These are phyloP conservation scores for Fusarium devonianum DNA, from an alignment of 2,329 filamentous ascomycete species.

Conservation along the genomic window DNA sequence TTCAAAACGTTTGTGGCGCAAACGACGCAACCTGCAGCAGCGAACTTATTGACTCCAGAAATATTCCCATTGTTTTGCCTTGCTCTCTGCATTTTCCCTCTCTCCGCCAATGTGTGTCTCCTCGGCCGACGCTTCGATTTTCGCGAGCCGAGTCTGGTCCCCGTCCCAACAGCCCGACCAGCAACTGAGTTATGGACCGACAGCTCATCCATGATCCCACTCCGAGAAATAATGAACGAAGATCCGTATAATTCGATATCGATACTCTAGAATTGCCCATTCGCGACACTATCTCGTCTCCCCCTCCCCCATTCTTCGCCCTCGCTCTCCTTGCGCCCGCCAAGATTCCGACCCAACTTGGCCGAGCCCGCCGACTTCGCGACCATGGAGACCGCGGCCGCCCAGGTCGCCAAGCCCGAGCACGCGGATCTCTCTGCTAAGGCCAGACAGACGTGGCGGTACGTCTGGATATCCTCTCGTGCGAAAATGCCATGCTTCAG, in stretches of 20 bases:
- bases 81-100: slow-evolving; percentile 5
- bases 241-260: slow-evolving; percentile 39
- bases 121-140: slow-evolving; percentile 46
- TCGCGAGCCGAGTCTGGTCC: slow-evolving; percentile 47
- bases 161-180: slow-evolving; percentile 35
- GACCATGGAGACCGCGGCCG: slow-evolving; percentile 34
- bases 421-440: slow-evolving; percentile 38
- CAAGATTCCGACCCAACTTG: slow-evolving; percentile 13
- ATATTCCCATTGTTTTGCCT: slow-evolving; percentile 10
- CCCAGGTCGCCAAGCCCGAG: slow-evolving; percentile 24
- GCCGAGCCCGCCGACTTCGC: slow-evolving; percentile 22
- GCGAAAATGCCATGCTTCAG: slow-evolving; percentile 4
- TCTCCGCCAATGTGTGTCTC: slow-evolving; percentile 49
- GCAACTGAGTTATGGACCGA: slow-evolving; percentile 47
- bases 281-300: slow-evolving; percentile 15
- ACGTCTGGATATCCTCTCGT: slow-evolving; percentile 36
- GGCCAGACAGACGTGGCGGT: slow-evolving; percentile 52
- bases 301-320: slow-evolving; percentile 16
- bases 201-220: slow-evolving; percentile 41
- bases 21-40: slow-evolving; percentile 18
- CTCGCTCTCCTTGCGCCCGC: slow-evolving; percentile 17
- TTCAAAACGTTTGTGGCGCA: slow-evolving; percentile 21
- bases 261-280: slow-evolving; percentile 29
- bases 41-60: slow-evolving; percentile 3
- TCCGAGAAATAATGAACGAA: slow-evolving; percentile 48